phyloP scores from a whole-genome alignment of 306 rosid genomes.

The Cicer arietinum region DNA sequence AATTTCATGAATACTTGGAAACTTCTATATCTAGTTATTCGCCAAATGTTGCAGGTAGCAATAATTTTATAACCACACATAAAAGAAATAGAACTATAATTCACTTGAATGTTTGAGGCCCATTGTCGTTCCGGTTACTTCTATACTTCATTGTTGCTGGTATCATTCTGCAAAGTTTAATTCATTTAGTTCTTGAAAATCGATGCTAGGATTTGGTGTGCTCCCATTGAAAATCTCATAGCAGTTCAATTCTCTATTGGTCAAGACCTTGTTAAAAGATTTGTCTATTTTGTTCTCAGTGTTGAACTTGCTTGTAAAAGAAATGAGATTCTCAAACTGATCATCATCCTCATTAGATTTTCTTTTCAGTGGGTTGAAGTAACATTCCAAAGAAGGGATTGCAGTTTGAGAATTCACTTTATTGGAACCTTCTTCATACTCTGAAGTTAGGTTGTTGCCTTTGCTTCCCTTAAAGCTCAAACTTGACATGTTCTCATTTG shows the following conservation, averaged over 20 bases:
- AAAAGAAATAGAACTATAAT: constrained; percentile 32
- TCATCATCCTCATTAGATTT: constrained; percentile 51
- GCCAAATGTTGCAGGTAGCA: constrained; percentile 12
- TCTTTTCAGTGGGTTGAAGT: constrained; percentile 45
- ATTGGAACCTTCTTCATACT: constrained; percentile 41
- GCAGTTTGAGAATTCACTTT: constrained; percentile 48
- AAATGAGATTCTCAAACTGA: constrained; percentile 46
- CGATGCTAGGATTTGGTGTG: constrained; percentile 42
- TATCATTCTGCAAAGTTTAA: constrained; percentile 47
- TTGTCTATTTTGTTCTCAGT: constrained; percentile 37
- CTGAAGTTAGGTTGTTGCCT: constrained; percentile 39
- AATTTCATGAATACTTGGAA: constrained; percentile 39
- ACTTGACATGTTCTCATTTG: constrained; percentile 48
- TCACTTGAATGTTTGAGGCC: neutral
- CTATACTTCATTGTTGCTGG: constrained; percentile 29
- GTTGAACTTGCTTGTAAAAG: constrained; percentile 43
- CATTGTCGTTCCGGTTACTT: constrained; percentile 12
- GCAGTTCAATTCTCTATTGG: constrained; percentile 37
- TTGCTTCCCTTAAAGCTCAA: constrained; percentile 41
- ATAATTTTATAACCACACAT: constrained; percentile 30
- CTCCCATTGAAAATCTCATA: constrained; percentile 45
- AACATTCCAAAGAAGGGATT: constrained; percentile 46
- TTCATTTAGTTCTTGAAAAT: constrained; percentile 52
- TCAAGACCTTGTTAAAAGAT: constrained; percentile 40
- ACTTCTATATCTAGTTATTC: constrained; percentile 31